A percentile compares a stretch with the other conserved stretches of the same genome.
phyloP scores from a whole-genome alignment of 495 filamentous ascomycete species.

The Penicillium cinerascens region DNA sequence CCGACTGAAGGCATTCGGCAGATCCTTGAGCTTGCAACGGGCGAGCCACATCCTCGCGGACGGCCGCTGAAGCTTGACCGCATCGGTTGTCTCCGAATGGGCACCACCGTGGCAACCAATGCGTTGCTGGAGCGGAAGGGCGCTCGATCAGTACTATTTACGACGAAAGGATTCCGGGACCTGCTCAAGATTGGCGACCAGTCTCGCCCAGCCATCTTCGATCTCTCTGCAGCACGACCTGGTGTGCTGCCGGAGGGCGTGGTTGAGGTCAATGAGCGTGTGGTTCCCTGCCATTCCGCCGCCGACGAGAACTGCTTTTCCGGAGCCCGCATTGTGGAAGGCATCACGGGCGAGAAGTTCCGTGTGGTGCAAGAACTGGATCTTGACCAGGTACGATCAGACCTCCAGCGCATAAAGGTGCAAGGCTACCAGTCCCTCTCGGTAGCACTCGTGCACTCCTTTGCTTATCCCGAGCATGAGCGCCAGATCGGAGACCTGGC shows the following conservation, averaged over 20 bases:
- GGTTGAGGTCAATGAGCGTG: constrained; percentile 76
- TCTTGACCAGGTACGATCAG: constrained; percentile 34
- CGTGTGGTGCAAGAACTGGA: constrained; percentile 44
- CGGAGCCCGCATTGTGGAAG: constrained; percentile 36
- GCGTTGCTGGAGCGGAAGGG: constrained; percentile 93
- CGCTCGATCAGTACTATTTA: constrained; percentile 84
- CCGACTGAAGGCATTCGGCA: constrained; percentile 89
- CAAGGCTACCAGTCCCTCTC: constrained; percentile 49
- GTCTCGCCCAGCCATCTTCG: constrained; percentile 78
- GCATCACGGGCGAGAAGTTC: constrained; percentile 51
- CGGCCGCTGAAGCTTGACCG: constrained; percentile 74
- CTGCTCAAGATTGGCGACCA: constrained; percentile 87
- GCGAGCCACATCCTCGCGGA: constrained; percentile 72
- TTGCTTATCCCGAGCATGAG: constrained; percentile 54
- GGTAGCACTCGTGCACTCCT: constrained; percentile 53
- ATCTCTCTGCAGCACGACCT: constrained; percentile 73
- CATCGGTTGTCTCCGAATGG: constrained; percentile 87
- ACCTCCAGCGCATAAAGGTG: constrained; percentile 42
- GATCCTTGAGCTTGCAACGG: constrained; percentile 77
- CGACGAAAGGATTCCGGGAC: constrained; percentile 91
- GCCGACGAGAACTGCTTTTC: constrained; percentile 63
- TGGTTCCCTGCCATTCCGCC: constrained; percentile 43
- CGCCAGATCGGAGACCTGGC: constrained; percentile 47
- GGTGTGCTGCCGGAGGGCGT: constrained; percentile 75
- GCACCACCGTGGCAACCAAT: constrained; percentile 86